Evolutionary conservation across 768 basidiomycete species (phyloP), one percentile per base, ranked within the genome.

Genomic region (Rickenella mellea): DNA sequence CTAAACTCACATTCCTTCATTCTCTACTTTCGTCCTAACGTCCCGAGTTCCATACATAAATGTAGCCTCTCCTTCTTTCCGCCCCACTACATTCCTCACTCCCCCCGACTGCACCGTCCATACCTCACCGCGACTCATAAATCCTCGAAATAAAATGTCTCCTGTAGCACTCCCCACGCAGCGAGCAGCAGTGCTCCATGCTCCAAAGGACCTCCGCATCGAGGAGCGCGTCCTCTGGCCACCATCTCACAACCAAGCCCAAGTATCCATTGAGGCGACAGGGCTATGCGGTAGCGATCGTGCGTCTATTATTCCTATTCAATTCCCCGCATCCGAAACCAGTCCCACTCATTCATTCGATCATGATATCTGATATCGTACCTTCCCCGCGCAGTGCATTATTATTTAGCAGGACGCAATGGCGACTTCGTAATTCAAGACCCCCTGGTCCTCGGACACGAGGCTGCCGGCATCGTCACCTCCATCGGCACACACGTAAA

Each of bases 361-460:
- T n/a, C n/a, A n/a, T n/a, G n/a, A n/a, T n/a, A n/a, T n/a, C n/a
- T n/a, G n/a, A n/a, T n/a, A n/a, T n/a, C n/a, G n/a, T 42, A 25
- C 29, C 37, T 24, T n/a, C 41, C 20, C 21, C 47, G 19, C 26
- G 19, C 52, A 93, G 90, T 93, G 8, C 93, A 96, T 62, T 96
- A 97, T 66, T 96, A 85, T 63, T 60, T 68, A 25, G 81, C 91
- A 52, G 91, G 85, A 17, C 77, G 88, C 31, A 98, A 96, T 60
- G 93, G 92, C 37, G 88, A 90, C 60, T 96, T 93, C 64, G 82
- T 79, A 39, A 70, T 96, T 48, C 83, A 78, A 46, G 70, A 78
- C 5, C 92, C 93, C 4, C 76, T 97, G 45, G 83, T 92, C 35
- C 82, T 98, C 25, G 94, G 93, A 20, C 93, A 97, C 62, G 93